A percentile compares a stretch with the other conserved stretches of the same genome.
Conservation (phyloP, 2,329 filamentous ascomycete genomes). For the Phialocephala subalpina region DNA sequence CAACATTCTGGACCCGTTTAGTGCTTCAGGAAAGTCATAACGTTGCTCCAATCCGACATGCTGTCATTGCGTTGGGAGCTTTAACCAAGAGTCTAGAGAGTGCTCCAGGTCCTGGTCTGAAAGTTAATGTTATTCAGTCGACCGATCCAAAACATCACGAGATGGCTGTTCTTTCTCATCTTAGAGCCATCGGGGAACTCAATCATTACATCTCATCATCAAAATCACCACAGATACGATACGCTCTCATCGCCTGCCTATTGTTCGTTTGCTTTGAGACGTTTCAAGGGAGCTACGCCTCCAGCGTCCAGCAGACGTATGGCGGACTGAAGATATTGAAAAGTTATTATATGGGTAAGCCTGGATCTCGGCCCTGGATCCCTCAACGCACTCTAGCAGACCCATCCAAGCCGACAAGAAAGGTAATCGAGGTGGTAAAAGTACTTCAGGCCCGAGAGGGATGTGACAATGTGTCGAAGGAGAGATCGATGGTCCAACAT, state of each 20-base stretch:
- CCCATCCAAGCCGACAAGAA: slow-evolving; percentile 7
- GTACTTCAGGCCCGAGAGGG: slow-evolving; percentile 30
- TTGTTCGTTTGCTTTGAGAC: slow-evolving; percentile 43
- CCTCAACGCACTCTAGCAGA: slow-evolving; percentile 21
- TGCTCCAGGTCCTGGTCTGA: slow-evolving; percentile 39
- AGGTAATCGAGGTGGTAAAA: slow-evolving; percentile 22
- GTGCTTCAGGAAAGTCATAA: slow-evolving; percentile 69
- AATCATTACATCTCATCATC: slow-evolving; percentile 54
- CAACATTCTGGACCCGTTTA: slow-evolving; percentile 67
- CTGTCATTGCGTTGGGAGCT: slow-evolving; percentile 71
- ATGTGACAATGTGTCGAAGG: slow-evolving; percentile 31
- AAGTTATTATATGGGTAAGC: slow-evolving; percentile 42
- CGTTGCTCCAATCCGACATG: slow-evolving; percentile 67
- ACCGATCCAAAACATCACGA: slow-evolving; percentile 62
- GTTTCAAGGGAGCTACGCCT: slow-evolving; percentile 57
- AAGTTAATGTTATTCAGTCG: slow-evolving; percentile 47
- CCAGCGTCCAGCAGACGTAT: slow-evolving; percentile 68
- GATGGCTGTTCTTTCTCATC: slow-evolving; percentile 66
- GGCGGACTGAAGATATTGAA: slow-evolving; percentile 63
- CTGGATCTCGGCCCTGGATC: slow-evolving; percentile 32
- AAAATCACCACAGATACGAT: slow-evolving; percentile 50
- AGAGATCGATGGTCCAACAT: slow-evolving; percentile 32
- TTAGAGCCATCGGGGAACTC: slow-evolving; percentile 62
- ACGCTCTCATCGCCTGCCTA: slow-evolving; percentile 41
- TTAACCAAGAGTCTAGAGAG: slow-evolving; percentile 69